Evolutionary conservation across 2,329 filamentous ascomycete genomes (phyloP).

Genomic region (Aspergillus phoenicis): DNA sequence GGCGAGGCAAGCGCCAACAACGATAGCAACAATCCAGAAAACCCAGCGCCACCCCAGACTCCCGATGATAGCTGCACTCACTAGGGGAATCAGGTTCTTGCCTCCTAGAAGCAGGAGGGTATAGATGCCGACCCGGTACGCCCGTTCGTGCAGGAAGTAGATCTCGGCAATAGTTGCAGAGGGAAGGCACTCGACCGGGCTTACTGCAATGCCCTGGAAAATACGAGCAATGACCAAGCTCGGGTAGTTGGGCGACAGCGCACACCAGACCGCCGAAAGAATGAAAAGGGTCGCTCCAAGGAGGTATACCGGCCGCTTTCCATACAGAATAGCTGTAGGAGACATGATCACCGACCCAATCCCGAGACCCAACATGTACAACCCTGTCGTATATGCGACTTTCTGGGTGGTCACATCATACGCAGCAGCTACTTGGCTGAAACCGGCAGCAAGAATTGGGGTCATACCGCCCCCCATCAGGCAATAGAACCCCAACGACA

Average conservation of each 20-base stretch:
- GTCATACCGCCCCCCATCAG: constrained; percentile 94
- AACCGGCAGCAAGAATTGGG: constrained; percentile 84
- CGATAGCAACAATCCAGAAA: constrained; percentile 83
- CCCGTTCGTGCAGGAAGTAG: constrained; percentile 91
- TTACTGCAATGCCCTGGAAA: constrained; percentile 84
- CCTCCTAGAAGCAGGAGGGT: constrained; percentile 84
- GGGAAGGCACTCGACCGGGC: constrained; percentile 87
- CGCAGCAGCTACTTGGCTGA: constrained; percentile 72
- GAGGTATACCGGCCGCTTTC: constrained; percentile 89
- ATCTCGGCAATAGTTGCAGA: constrained; percentile 95
- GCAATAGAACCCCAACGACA: constrained; percentile 88
- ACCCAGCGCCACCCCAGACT: constrained; percentile 83
- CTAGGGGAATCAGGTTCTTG: constrained; percentile 85
- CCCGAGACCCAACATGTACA: constrained; percentile 93
- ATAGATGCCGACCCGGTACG: constrained; percentile 91
- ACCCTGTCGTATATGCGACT: constrained; percentile 83
- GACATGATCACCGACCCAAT: constrained; percentile 81
- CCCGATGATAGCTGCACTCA: constrained; percentile 83
- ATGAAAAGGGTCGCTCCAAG: constrained; percentile 76
- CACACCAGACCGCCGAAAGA: constrained; percentile 78
- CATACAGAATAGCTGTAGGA: constrained; percentile 86
- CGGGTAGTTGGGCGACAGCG: constrained; percentile 74
- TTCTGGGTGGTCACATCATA: constrained; percentile 68
- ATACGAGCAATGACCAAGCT: constrained; percentile 81
- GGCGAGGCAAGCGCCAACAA: constrained; percentile 70